These are phyloP conservation scores for Russula griseocarnosa DNA, from an alignment of 768 basidiomycete genomes.

Conservation along the genomic window DNA sequence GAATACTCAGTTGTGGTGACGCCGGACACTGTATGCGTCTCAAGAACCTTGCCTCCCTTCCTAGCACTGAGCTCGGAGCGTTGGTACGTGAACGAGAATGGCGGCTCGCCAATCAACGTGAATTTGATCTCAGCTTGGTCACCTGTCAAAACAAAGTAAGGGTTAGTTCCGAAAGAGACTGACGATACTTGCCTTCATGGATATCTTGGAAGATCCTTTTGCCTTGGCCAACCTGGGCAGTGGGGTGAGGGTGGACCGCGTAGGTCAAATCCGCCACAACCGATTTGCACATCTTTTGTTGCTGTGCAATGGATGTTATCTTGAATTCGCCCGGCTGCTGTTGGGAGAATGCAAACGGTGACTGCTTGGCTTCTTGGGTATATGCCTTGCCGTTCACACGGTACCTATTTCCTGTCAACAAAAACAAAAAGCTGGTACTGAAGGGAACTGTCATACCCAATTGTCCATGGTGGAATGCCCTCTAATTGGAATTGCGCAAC, in stretches of 20 bases:
- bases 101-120: slow-evolving; percentile 84
- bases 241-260: slow-evolving; percentile 76
- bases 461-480: slow-evolving; percentile 89
- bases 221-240: slow-evolving; percentile 86
- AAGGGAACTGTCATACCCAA: slow-evolving; percentile 51
- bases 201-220: slow-evolving; percentile 79
- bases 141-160: slow-evolving; percentile 41
- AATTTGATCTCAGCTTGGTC: slow-evolving; percentile 94
- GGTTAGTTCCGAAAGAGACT: neutral
- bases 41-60: slow-evolving; percentile 79
- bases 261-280: slow-evolving; percentile 70
- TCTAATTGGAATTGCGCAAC: slow-evolving; percentile 88
- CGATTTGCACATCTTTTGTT: slow-evolving; percentile 88
- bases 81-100: slow-evolving; percentile 95
- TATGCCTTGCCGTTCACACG: slow-evolving; percentile 71
- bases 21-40: slow-evolving; percentile 86
- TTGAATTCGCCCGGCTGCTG: slow-evolving; percentile 79
- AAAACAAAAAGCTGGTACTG: neutral
- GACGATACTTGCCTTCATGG: slow-evolving; percentile 62
- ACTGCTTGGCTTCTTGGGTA: slow-evolving; percentile 68
- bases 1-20: slow-evolving; percentile 75
- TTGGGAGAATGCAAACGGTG: slow-evolving; percentile 82
- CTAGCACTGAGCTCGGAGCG: slow-evolving; percentile 65
- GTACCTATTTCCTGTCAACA: slow-evolving; percentile 50
- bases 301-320: slow-evolving; percentile 86